phyloP scores from a whole-genome alignment of 441 rosid species.

The Daphne laureola region DNA sequence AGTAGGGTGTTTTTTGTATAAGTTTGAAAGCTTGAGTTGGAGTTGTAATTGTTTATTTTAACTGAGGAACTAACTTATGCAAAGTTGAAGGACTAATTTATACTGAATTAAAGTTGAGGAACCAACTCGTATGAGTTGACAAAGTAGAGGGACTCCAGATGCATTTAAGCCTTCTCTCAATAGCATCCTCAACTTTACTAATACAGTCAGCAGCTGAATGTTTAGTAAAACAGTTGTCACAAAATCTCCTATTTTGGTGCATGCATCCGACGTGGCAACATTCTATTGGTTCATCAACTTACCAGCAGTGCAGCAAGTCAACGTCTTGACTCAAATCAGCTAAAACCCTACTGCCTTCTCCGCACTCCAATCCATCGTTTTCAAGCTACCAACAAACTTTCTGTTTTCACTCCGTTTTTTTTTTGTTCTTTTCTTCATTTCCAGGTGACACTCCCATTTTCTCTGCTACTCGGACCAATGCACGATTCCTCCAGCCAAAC shows the following conservation, averaged over 20 bases:
- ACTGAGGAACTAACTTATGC: no score
- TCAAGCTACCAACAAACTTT: conserved; percentile 29
- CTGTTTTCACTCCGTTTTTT: conserved; percentile 15
- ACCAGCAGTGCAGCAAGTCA: conserved; percentile 6
- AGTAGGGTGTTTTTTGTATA: no score
- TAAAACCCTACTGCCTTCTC: conserved; percentile 4
- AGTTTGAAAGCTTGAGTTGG: no score
- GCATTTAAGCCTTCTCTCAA: no score
- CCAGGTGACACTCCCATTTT: conserved; percentile 13
- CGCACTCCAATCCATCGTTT: conserved; percentile 24
- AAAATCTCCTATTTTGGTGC: not conserved
- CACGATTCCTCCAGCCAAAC: conserved; percentile 17
- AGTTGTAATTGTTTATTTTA: no score
- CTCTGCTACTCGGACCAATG: conserved; percentile 19
- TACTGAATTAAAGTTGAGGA: no score
- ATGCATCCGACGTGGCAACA: conserved; percentile 7
- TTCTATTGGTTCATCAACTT: not conserved
- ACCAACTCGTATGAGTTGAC: no score
- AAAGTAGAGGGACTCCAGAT: no score
- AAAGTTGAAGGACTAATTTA: no score
- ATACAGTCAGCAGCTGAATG: no score
- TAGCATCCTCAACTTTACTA: no score
- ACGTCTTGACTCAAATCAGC: conserved; percentile 9
- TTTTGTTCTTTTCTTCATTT: not conserved
- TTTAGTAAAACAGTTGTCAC: not conserved